These are phyloP conservation scores for Solanum pimpinellifolium DNA, from an alignment of 257 asterid species.

Conservation along the genomic window DNA sequence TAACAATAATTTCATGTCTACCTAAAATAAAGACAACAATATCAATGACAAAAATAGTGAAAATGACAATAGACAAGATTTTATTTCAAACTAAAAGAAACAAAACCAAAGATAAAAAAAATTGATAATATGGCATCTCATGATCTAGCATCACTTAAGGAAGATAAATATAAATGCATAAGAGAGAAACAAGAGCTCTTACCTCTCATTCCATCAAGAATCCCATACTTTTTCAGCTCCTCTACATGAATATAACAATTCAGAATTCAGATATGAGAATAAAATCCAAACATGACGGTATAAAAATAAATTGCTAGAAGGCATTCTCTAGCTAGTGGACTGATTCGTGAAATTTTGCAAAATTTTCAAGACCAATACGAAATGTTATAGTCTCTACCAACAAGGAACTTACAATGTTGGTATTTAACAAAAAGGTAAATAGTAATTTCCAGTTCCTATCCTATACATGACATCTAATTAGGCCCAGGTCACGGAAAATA, in stretches of 20 bases:
- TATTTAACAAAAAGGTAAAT: not conserved
- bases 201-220: slow-evolving; percentile 65
- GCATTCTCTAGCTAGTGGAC: not conserved
- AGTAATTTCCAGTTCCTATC: not conserved
- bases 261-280: slow-evolving; percentile 5
- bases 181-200: slow-evolving; percentile 8
- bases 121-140: not conserved
- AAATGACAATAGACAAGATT: not conserved
- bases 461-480: not conserved
- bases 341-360: not conserved
- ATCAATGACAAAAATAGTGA: not conserved
- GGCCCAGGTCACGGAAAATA: not conserved
- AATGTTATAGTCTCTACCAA: not conserved
- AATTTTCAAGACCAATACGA: not conserved
- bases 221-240: slow-evolving; percentile 73
- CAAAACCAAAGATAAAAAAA: not conserved
- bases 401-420: not conserved
- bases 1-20: not conserved
- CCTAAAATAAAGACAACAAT: not conserved
- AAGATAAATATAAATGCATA: not conserved
- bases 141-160: not conserved
- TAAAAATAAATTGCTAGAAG: not conserved
- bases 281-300: not conserved
- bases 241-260: slow-evolving; percentile 42
- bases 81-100: not conserved